These are phyloP conservation scores for Pelargonium citronellum DNA, from an alignment of 441 rosid species.

Conservation along the genomic window DNA sequence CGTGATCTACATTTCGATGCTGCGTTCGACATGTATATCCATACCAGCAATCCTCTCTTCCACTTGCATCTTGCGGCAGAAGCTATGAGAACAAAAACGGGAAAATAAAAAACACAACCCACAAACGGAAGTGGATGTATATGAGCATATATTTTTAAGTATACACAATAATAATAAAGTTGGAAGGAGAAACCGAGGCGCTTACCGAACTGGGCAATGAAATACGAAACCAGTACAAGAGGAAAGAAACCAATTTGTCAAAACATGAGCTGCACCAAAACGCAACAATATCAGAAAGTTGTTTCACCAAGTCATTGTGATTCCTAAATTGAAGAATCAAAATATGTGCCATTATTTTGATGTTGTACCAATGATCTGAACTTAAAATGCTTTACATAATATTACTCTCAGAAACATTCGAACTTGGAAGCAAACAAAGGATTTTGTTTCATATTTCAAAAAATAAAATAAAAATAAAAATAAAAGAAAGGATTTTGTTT, in stretches of 20 bases:
- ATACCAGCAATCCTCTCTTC: slow-evolving; percentile 85
- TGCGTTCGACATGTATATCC: slow-evolving; percentile 85
- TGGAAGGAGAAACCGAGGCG: not conserved
- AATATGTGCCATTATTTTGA: not conserved
- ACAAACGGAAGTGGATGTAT: not conserved
- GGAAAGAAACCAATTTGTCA: slow-evolving; percentile 69
- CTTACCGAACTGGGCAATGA: slow-evolving; percentile 54
- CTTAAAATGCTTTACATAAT: no score
- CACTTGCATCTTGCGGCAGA: slow-evolving; percentile 50
- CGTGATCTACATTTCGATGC: slow-evolving; percentile 80
- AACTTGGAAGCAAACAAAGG: not conserved
- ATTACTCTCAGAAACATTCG: no score
- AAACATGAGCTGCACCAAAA: slow-evolving; percentile 58
- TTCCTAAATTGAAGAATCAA: no score
- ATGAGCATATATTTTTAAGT: not conserved
- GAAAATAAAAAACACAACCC: not conserved
- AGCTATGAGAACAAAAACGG: slow-evolving; percentile 21
- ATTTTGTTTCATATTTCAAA: no score
- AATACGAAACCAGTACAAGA: slow-evolving; percentile 79
- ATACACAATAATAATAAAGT: not conserved
- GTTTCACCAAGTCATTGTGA: not conserved
- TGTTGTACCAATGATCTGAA: not conserved
- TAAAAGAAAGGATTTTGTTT: no score
- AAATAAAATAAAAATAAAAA: no score
- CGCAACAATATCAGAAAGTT: not conserved